Evolutionary conservation across 306 rosid genomes (phyloP), one percentile per base, ranked within the genome.

Genomic region (Gleditsia sinensis): DNA sequence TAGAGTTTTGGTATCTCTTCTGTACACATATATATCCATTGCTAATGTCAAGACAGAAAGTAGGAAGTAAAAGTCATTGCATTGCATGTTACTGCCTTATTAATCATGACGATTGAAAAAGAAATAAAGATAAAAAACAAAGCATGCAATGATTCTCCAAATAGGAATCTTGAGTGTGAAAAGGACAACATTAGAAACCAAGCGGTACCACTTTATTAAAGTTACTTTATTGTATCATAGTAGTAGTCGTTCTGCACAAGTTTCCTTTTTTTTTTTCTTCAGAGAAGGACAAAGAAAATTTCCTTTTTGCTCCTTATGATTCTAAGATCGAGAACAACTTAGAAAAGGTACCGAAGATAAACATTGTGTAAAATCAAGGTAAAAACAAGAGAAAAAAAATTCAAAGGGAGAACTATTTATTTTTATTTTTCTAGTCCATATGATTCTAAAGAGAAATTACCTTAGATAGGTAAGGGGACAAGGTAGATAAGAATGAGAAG

Each of bases 401-500:
- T 13, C 0, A 42, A 17, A 42, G 49, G 49, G 6, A 42, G 49
- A 42, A 42, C 3, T 3, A 0, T 40, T 40, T 40, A n/a, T 42
- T 42, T 42, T 42, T 12, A 5, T 3, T 42, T 42, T 42, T 42
- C 5, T 42, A 12, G 1, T 42, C 6, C 8, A 40, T 5, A 3
- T 2, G 16, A 24, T 55, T 55, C 61, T 13, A 4, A 5, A 56
- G 20, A 13, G 17, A 27, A 23, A 49, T 3, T 6, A 19, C 4
- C 0, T 7, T 10, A 3, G 32, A 23, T 54, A 12, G 30, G 9
- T 20, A n/a, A n/a, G 17, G 23, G 6, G 2, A 48, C 3, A 21
- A 60, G 17, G 34, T 17, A 36, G 63, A 62, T 62, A 64, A 64
- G 50, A 48, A 63, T 75, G 79, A 25, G 33, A 63, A 51, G 55